A percentile compares a stretch with the other conserved stretches of the same genome.
Evolutionary conservation across 1,139 yeast species (phyloP).

Genomic region (Candida smagusa): DNA sequence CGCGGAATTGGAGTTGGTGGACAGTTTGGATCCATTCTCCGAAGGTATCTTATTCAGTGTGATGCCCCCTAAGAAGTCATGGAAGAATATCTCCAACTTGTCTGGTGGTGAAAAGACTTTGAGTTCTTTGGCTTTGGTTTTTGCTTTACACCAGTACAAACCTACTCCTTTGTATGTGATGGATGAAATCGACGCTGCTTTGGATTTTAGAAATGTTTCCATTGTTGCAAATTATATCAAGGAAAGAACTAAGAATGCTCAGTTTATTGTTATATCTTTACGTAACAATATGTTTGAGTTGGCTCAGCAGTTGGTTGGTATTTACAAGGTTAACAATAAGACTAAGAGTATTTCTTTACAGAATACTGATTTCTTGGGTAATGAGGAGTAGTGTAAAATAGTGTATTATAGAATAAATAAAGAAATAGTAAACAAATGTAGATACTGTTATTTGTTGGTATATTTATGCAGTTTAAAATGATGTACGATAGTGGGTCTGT

Average conservation of each 20-base stretch:
- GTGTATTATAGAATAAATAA: not conserved
- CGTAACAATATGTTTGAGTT: constrained; percentile 97
- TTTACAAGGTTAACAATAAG: constrained; percentile 90
- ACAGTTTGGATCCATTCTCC: constrained; percentile 94
- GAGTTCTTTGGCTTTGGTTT: constrained; percentile 91
- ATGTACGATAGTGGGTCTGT: no score
- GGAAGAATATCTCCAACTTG: constrained; percentile 92
- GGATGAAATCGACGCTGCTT: constrained; percentile 99
- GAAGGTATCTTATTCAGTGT: constrained; percentile 96
- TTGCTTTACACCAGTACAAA: constrained; percentile 92
- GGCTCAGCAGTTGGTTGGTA: constrained; percentile 91
- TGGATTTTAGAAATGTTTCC: constrained; percentile 94
- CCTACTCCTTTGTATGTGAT: constrained; percentile 97
- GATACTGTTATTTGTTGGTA: no score
- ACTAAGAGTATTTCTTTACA: constrained; percentile 78
- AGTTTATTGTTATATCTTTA: constrained; percentile 90
- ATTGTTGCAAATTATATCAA: constrained; percentile 96
- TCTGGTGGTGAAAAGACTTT: constrained; percentile 98
- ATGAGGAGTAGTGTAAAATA: constrained; percentile 5
- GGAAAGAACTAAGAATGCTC: constrained; percentile 94
- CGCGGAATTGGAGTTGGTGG: constrained; percentile 95
- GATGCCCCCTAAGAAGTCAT: constrained; percentile 98
- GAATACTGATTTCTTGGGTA: constrained; percentile 49
- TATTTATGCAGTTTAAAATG: no score
- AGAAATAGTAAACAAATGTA: no score